These are phyloP conservation scores for Odonthalia washingtoniensis DNA, from an alignment of 31 red algal genomes.

Conservation along the genomic window DNA sequence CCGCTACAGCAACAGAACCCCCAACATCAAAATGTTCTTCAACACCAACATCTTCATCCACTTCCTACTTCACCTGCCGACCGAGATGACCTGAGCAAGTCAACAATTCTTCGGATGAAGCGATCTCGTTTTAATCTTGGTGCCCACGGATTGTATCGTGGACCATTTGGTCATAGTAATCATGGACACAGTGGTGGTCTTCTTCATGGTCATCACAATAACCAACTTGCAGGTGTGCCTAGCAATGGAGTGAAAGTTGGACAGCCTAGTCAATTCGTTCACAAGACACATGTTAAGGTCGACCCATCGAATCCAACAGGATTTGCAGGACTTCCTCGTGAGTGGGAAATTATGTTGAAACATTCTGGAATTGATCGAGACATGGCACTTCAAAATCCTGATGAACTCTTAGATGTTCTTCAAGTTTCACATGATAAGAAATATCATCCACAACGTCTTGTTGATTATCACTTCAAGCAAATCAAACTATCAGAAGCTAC, in stretches of 20 bases:
- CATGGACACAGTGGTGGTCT: not conserved
- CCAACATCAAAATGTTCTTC: too few relatives aligned
- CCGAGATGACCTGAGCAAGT: conserved; percentile 57
- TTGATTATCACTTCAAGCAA: conserved; percentile 62
- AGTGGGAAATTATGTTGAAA: conserved; percentile 92
- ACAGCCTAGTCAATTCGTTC: conserved; percentile 76
- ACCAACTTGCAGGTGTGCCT: too few relatives aligned
- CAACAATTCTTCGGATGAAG: conserved; percentile 64
- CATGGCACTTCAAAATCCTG: conserved; percentile 82
- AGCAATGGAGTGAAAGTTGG: conserved; percentile 68
- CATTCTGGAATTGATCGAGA: conserved; percentile 85
- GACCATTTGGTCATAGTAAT: not conserved
- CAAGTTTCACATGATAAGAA: conserved; percentile 75
- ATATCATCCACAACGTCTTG: conserved; percentile 46
- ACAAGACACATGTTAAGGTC: conserved; percentile 91
- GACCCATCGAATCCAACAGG: conserved; percentile 75
- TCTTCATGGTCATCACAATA: too few relatives aligned
- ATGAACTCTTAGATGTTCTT: conserved; percentile 89
- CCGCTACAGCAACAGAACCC: too few relatives aligned
- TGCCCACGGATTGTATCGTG: conserved; percentile 39
- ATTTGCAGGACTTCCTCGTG: conserved; percentile 89
- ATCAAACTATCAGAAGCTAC: conserved; percentile 77
- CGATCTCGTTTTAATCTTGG: conserved; percentile 53
- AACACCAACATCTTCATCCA: too few relatives aligned
- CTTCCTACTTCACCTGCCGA: conserved; percentile 25